Base-by-base conservation (phyloP, 768 basidiomycete species). In the Rhizopogon vinicolor region DNA sequence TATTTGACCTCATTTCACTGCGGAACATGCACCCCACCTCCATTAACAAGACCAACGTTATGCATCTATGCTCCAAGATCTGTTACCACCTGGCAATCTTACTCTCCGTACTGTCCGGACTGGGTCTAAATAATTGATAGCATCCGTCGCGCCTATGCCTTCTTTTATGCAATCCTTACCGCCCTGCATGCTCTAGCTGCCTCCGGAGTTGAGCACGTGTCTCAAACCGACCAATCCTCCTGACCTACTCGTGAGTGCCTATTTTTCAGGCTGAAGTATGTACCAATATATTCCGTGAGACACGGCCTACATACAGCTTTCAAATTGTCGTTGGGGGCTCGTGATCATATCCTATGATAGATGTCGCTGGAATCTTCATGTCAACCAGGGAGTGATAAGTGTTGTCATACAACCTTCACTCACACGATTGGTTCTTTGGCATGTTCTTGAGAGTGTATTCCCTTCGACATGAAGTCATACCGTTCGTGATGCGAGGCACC, bases 381-480 rank as follows among this genome's bases (percentile, higher is more conserved):
- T 18, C 48, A 49, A 49, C 35, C 48, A 16, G 19, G 16, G 19
- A 22, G 22, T 22, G 22, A 22, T 22, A 22, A 49, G 48, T 49
- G 7, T 35, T 22, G 13, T 9, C 22, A 22, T 8, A 8, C 7
- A 35, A 7, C 29, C 9, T 48, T 33, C 45, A 33, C 31, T 12
- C 31, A 22, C 48, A 49, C 48, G 48, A 37, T 37, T 33, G 12
- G 41, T 22, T 51, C 44, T 52, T 33, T 41, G 51, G 40, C 28
- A 53, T 18, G 48, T 8, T 16, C 28, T 52, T 28, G 40, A 16
- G 37, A 52, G 18, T 29, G 19, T 16, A 12, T 3, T 33, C 12
- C 25, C 42, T 25, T 58, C 54, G 41, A 33, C 16, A 58, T 49
- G 54, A 55, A 55, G 53, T 50, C 54, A 50, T 58, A 33, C 13